Percentiles rank a stretch among this genome's conserved stretches.
phyloP scores from a whole-genome alignment of 495 filamentous ascomycete genomes.

The Penicillium herquei region DNA sequence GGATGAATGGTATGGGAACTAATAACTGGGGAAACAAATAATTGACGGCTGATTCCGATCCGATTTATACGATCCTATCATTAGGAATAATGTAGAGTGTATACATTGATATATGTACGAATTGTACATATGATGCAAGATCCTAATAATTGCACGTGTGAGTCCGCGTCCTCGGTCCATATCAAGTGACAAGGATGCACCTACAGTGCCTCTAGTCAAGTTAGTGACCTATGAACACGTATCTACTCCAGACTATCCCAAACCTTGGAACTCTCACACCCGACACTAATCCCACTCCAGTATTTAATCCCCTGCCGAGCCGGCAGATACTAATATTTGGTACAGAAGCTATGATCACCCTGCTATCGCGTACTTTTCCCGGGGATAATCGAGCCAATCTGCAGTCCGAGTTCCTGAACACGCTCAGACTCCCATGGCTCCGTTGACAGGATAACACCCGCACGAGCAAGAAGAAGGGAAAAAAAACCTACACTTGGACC shows the following conservation, averaged over 20 bases:
- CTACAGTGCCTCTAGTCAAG: too few relatives aligned
- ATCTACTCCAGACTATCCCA: slow-evolving; percentile 7
- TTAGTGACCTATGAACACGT: too few relatives aligned
- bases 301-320: slow-evolving; percentile 4
- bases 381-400: background rate
- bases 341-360: slow-evolving; percentile 3
- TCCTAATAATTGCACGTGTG: slow-evolving; percentile 2
- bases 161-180: slow-evolving; percentile 6
- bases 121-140: too few relatives aligned
- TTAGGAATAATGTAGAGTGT: too few relatives aligned
- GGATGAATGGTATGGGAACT: background rate
- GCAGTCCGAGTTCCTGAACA: background rate
- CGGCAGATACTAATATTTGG: background rate
- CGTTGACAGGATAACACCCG: background rate
- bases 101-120: too few relatives aligned
- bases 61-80: too few relatives aligned
- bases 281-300: slow-evolving; percentile 9
- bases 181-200: too few relatives aligned
- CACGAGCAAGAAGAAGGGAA: background rate
- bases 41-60: background rate
- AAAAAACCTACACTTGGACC: slow-evolving; percentile 16
- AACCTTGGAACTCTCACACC: slow-evolving; percentile 4
- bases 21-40: background rate
- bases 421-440: too few relatives aligned
- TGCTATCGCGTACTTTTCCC: background rate